A percentile compares a stretch with the other conserved stretches of the same genome.
phyloP scores from a whole-genome alignment of 371 early-diverging fungal species.

The Mucor plumbeus region DNA sequence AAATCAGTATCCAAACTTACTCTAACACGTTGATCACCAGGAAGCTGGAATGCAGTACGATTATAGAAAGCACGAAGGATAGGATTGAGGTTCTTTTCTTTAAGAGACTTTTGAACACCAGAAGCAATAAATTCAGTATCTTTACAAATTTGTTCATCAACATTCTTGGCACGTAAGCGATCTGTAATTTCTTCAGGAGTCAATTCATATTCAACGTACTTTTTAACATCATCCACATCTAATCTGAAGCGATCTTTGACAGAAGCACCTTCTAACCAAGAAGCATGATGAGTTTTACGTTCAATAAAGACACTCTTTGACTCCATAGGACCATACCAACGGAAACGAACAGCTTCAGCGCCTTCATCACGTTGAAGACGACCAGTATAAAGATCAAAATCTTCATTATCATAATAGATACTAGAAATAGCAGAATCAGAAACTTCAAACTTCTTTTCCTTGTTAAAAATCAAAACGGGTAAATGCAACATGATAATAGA shows the following conservation, averaged over 20 bases:
- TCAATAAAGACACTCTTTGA: conserved; percentile 87
- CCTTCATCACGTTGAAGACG: conserved; percentile 91
- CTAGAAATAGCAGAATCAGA: conserved; percentile 40
- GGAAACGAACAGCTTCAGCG: conserved; percentile 88
- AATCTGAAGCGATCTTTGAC: conserved; percentile 68
- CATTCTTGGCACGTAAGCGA: conserved; percentile 72
- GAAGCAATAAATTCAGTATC: conserved; percentile 41
- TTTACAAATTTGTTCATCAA: conserved; percentile 56
- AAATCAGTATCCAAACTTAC: conserved; percentile 98
- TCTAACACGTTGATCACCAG: conserved; percentile 95
- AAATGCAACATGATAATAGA: conserved; percentile 89
- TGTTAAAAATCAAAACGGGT: conserved; percentile 89
- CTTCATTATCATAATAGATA: conserved; percentile 39
- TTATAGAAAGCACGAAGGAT: conserved; percentile 94
- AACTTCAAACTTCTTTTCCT: conserved; percentile 36
- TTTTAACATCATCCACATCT: conserved; percentile 48
- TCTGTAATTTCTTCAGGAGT: conserved; percentile 89
- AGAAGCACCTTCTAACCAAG: conserved; percentile 96
- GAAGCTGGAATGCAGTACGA: conserved; percentile 98
- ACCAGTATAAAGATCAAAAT: conserved; percentile 53
- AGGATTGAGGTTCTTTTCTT: conserved; percentile 79
- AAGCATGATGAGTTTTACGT: conserved; percentile 97
- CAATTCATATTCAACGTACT: conserved; percentile 76
- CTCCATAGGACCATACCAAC: conserved; percentile 86
- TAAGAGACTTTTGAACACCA: conserved; percentile 81